A percentile compares a stretch with the other conserved stretches of the same genome.
These are phyloP conservation scores for Fusarium nanum DNA, from an alignment of 2,329 filamentous ascomycete species.

Conservation along the genomic window DNA sequence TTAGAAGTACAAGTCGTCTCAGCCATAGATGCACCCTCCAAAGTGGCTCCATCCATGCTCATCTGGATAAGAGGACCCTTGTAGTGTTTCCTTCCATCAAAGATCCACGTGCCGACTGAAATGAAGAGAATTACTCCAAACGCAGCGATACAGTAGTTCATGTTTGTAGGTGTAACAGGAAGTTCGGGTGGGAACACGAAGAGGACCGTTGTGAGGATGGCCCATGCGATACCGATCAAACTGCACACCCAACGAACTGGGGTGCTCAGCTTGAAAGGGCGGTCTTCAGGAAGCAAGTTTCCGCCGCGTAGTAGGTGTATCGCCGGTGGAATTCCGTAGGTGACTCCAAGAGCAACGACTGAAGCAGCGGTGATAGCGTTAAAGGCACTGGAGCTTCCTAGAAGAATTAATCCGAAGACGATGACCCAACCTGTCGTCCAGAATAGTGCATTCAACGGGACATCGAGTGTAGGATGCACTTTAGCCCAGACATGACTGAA, in stretches of 20 bases:
- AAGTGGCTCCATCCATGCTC: constrained; percentile 21
- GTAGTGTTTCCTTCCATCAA: constrained; percentile 63
- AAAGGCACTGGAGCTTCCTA: constrained; percentile 74
- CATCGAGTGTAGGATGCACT: constrained; percentile 69
- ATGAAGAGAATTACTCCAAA: constrained; percentile 62
- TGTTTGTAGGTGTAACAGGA: constrained; percentile 73
- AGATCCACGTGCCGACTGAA: constrained; percentile 57
- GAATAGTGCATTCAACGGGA: constrained; percentile 75
- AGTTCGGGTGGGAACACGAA: constrained; percentile 79
- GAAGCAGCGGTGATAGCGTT: constrained; percentile 79
- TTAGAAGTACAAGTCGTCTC: constrained; percentile 36
- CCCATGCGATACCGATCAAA: constrained; percentile 69
- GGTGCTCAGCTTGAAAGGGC: constrained; percentile 53
- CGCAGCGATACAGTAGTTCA: constrained; percentile 69
- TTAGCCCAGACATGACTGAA: constrained; percentile 69
- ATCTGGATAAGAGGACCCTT: constrained; percentile 50
- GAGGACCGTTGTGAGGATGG: constrained; percentile 76
- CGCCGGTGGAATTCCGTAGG: constrained; percentile 67
- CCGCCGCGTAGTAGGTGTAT: constrained; percentile 70
- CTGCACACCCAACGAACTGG: constrained; percentile 54
- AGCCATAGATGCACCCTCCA: constrained; percentile 35
- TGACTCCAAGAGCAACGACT: constrained; percentile 77
- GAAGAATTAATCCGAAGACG: constrained; percentile 76
- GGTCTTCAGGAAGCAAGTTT: constrained; percentile 68
- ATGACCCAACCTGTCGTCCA: constrained; percentile 71